Conservation (phyloP, 441 rosid genomes). For the Pelargonium fulgidum region DNA sequence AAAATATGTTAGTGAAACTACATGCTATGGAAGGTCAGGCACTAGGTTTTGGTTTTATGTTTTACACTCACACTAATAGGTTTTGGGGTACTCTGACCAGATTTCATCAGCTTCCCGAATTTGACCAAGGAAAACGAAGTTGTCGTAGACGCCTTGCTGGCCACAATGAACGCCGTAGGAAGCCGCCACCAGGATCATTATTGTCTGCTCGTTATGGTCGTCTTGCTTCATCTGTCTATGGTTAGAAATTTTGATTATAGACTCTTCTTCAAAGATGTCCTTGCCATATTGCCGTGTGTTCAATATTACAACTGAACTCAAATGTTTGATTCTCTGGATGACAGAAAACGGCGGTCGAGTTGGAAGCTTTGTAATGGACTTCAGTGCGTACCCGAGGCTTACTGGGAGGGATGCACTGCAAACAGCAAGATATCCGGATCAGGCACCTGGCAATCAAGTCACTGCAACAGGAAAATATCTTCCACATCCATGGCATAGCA, state of each 20-base stretch:
- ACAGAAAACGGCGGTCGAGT: slow-evolving; percentile 44
- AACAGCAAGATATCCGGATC: slow-evolving; percentile 35
- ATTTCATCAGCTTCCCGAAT: slow-evolving; percentile 88
- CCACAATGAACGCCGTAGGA: slow-evolving; percentile 86
- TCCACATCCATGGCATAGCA: slow-evolving; percentile 43
- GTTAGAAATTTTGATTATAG: slow-evolving; percentile 31
- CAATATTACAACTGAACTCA: neutral
- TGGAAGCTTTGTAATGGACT: slow-evolving; percentile 61
- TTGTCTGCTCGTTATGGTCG: slow-evolving; percentile 42
- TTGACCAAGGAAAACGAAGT: slow-evolving; percentile 85
- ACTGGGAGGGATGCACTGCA: slow-evolving; percentile 44
- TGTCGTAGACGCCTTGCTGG: slow-evolving; percentile 90
- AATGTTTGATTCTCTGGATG: slow-evolving; percentile 18
- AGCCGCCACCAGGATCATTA: slow-evolving; percentile 63
- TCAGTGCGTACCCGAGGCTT: slow-evolving; percentile 39
- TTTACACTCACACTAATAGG: slow-evolving; percentile 1
- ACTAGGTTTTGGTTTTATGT: neutral
- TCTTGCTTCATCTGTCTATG: slow-evolving; percentile 39
- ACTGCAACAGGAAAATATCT: slow-evolving; percentile 32
- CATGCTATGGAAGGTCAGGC: neutral
- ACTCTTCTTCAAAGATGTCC: slow-evolving; percentile 6
- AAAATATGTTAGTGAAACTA: no score
- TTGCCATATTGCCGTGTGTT: neutral
- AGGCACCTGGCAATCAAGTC: slow-evolving; percentile 28
- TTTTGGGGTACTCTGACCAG: slow-evolving; percentile 32